These are phyloP conservation scores for Annulohypoxylon stygium DNA, from an alignment of 495 filamentous ascomycete species.

Conservation along the genomic window DNA sequence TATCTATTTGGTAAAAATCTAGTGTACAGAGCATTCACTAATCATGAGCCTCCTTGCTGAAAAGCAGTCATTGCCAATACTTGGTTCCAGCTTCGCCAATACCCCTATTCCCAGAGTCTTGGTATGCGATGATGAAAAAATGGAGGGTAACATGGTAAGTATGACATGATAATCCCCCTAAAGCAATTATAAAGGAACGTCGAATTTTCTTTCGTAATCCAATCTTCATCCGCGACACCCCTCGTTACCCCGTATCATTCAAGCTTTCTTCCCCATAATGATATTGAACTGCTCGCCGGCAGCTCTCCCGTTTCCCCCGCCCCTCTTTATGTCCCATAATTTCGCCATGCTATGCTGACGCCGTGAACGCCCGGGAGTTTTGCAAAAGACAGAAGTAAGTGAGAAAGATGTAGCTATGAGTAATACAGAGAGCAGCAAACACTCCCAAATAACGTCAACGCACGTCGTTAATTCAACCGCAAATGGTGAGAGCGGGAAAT, in stretches of 20 bases:
- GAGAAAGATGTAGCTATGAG: constrained; percentile 15
- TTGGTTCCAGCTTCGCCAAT: constrained; percentile 14
- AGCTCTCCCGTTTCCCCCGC: constrained; percentile 25
- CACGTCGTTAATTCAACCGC: constrained; percentile 8
- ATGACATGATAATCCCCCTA: constrained; percentile 9
- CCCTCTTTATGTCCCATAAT: constrained; percentile 32
- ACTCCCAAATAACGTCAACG: constrained; percentile 1
- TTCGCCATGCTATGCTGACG: constrained; percentile 46
- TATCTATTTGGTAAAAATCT: constrained; percentile 48
- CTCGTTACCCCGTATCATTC: constrained; percentile 4
- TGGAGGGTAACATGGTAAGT: constrained; percentile 17
- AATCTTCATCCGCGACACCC: constrained; percentile 30
- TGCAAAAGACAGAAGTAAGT: constrained; percentile 3
- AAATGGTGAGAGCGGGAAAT: constrained; percentile 18
- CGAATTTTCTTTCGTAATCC: constrained; percentile 29
- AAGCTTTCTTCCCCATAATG: constrained; percentile 14
- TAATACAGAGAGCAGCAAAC: constrained; percentile 10
- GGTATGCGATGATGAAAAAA: constrained; percentile 14
- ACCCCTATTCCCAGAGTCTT: constrained; percentile 12
- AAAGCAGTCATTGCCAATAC: constrained; percentile 41
- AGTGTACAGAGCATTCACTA: constrained; percentile 41
- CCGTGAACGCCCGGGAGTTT: constrained; percentile 39
- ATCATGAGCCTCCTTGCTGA: constrained; percentile 33
- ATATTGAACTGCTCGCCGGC: constrained; percentile 42
- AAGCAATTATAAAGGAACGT: constrained; percentile 41